Evolutionary conservation across 1,284 basidiomycete genomes (phyloP), one percentile per base, ranked within the genome.

Genomic region (Melampsora americana): DNA sequence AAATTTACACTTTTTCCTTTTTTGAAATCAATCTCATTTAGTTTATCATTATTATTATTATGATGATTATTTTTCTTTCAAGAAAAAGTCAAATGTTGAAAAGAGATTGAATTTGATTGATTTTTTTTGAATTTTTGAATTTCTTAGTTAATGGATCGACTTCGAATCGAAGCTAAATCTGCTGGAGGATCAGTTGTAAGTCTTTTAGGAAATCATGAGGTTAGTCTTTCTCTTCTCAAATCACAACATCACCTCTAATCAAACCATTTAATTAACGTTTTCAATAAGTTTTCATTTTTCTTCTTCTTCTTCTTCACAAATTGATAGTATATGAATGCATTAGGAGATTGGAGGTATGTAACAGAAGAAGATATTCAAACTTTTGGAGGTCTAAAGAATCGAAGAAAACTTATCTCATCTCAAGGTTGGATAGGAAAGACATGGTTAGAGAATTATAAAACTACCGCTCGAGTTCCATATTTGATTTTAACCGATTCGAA

Each of bases 321-420:
- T n/a, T 65, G n/a, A 20, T 60, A 76, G 73, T 71, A 83, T 35
- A 94, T 95, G 93, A 95, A 95, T 80, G 88, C 87, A 9, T 89
- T 94, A 79, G 90, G 90, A 73, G 92, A 93, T 83, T 93, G 92
- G 92, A 88, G 91, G 89, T 95, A 94, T 79, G 93, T 95, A 59
- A 89, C 88, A 78, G 86, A 88, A 12, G 86, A 87, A 28, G 93
- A 95, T 80, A 89, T 95, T 68, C 85, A 87, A 69, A 92, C 90
- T 0, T 94, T 92, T 80, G 91, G 91, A 28, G 86, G 87, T n/a
- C 79, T 79, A 53, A 65, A 75, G 6, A 78, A 86, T 1, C 90
- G 94, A 32, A 89, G 91, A 83, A 85, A 87, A 26, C 83, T 83
- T 71, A 86, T 92, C 82, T 84, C 91, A 6, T 86, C 87, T 23